These are phyloP conservation scores for Vitis cinerea DNA, from an alignment of 164 flowering plant species.

Conservation along the genomic window DNA sequence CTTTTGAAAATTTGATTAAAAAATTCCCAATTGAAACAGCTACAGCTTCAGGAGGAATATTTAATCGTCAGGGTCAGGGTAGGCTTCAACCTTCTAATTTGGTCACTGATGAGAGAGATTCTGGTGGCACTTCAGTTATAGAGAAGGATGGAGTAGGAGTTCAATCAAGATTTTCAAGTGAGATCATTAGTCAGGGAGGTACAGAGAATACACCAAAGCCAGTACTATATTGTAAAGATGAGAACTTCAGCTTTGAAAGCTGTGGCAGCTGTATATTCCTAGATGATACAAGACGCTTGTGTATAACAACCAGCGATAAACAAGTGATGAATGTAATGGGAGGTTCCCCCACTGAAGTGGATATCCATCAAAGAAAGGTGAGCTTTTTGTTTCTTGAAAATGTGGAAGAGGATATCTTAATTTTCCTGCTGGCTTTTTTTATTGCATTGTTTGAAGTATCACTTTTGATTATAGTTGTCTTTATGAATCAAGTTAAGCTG, in stretches of 20 bases:
- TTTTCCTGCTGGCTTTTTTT: neutral
- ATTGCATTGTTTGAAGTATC: neutral
- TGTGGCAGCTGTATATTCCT: conserved; percentile 50
- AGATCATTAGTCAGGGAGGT: conserved; percentile 7
- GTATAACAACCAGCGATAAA: conserved; percentile 49
- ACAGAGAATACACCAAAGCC: conserved; percentile 18
- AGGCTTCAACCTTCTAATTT: conserved; percentile 7
- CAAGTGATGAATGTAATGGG: conserved; percentile 32
- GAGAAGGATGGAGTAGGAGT: conserved; percentile 12
- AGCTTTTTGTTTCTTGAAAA: conserved; percentile 13
- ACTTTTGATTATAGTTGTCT: neutral
- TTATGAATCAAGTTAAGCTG: neutral
- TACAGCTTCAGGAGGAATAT: conserved; percentile 16
- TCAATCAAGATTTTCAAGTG: conserved; percentile 6
- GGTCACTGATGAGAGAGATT: neutral
- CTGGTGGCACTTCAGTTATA: conserved; percentile 8
- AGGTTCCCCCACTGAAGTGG: conserved; percentile 11
- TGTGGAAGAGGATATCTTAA: conserved; percentile 29
- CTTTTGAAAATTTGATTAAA: conserved; percentile 13
- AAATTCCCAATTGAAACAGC: conserved; percentile 19
- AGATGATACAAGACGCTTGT: conserved; percentile 39
- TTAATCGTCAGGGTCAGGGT: conserved; percentile 1
- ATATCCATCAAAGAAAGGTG: conserved; percentile 15
- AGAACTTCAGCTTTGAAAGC: conserved; percentile 20
- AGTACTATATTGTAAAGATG: conserved; percentile 5